Evolutionary conservation across 2,329 filamentous ascomycete genomes (phyloP).

Genomic region (Tolypocladium nubicola): DNA sequence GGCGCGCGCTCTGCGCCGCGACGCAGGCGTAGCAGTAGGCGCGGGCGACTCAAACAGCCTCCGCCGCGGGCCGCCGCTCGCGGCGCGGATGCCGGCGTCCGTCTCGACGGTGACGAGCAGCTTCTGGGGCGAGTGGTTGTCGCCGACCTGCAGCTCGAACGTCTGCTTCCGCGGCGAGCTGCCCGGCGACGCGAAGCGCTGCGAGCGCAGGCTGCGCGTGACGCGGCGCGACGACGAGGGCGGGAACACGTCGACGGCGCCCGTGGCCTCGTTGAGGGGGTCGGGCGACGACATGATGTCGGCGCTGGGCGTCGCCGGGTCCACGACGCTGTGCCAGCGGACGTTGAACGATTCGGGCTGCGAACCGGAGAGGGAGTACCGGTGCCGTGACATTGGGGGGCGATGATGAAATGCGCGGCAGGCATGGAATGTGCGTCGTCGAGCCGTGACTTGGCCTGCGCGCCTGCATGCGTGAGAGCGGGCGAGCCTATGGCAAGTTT

Average conservation of each 20-base stretch:
- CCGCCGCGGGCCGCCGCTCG: slow-evolving; percentile 22
- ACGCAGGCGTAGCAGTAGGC: slow-evolving; percentile 19
- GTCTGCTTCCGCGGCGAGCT: slow-evolving; percentile 44
- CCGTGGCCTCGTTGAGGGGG: slow-evolving; percentile 32
- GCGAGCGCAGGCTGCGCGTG: slow-evolving; percentile 32
- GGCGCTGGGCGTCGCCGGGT: slow-evolving; percentile 24
- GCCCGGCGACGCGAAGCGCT: slow-evolving; percentile 24
- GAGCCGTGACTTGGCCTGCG: neutral
- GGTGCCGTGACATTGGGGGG: slow-evolving; percentile 19
- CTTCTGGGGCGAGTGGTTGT: slow-evolving; percentile 37
- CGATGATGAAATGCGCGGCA: neutral
- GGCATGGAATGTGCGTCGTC: neutral
- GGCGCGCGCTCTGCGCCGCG: slow-evolving; percentile 24
- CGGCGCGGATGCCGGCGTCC: slow-evolving; percentile 17
- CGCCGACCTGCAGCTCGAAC: slow-evolving; percentile 45
- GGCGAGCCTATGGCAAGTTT: too few relatives aligned
- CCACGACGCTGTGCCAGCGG: slow-evolving; percentile 24
- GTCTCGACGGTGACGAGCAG: slow-evolving; percentile 44
- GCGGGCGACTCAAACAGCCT: slow-evolving; percentile 34
- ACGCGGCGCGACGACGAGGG: slow-evolving; percentile 29
- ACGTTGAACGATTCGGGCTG: slow-evolving; percentile 17
- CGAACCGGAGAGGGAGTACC: slow-evolving; percentile 8
- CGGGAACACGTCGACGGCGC: slow-evolving; percentile 18
- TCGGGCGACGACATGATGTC: slow-evolving; percentile 41
- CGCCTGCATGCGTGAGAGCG: too few relatives aligned